These are phyloP conservation scores for Daldinia childiae DNA, from an alignment of 495 filamentous ascomycete species.

Conservation along the genomic window DNA sequence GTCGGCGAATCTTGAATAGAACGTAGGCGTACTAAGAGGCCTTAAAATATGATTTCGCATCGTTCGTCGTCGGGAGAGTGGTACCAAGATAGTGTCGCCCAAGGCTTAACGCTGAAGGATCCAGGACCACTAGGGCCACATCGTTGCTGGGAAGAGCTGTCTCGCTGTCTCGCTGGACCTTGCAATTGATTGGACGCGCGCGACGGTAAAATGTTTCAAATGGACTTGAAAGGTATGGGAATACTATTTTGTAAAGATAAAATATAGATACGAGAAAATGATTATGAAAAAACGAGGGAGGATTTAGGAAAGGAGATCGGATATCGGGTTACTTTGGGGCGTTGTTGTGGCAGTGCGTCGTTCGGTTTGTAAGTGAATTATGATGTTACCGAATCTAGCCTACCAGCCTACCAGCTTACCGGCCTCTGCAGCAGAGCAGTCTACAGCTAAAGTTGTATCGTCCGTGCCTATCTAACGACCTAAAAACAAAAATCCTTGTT, in stretches of 20 bases:
- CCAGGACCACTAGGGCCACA: constrained; percentile 44
- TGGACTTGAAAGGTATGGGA: background rate
- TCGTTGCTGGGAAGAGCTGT: constrained; percentile 35
- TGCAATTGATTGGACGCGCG: constrained; percentile 32
- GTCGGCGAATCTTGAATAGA: constrained; percentile 35
- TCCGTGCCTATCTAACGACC: constrained; percentile 13
- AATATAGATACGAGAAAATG: constrained; percentile 22
- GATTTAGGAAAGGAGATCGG: constrained; percentile 41
- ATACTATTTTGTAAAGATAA: constrained; percentile 5
- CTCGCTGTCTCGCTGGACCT: constrained; percentile 26
- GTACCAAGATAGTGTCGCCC: constrained; percentile 37
- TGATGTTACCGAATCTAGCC: constrained; percentile 40
- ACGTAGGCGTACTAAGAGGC: constrained; percentile 27
- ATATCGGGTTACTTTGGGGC: constrained; percentile 33
- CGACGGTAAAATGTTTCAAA: constrained; percentile 8
- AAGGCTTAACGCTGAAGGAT: constrained; percentile 39
- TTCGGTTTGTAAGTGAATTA: constrained; percentile 36
- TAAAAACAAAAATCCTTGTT: constrained; percentile 18
- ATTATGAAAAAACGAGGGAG: constrained; percentile 18
- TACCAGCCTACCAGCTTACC: constrained; percentile 5
- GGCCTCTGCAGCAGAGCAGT: no score
- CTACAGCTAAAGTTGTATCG: constrained; percentile 1
- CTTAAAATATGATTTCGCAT: constrained; percentile 45
- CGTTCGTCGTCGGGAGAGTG: constrained; percentile 40
- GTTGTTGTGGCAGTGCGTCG: constrained; percentile 43